Evolutionary conservation across 1,284 basidiomycete genomes (phyloP), one percentile per base, ranked within the genome.

Genomic region (Sphaerobolus stellatus): DNA sequence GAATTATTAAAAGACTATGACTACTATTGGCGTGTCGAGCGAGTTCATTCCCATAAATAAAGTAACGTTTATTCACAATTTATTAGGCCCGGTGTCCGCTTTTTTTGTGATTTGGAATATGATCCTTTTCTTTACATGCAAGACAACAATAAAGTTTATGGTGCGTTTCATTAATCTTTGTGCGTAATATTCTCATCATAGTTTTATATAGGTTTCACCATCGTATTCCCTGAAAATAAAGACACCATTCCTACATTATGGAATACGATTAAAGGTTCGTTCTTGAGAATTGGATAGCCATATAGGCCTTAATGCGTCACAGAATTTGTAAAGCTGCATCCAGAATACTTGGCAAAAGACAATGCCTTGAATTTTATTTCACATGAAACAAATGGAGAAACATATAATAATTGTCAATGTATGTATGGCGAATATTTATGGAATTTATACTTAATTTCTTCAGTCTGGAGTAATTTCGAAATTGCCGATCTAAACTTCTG

Each of bases 1-100:
- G 83, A 86, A 51, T 68, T 91, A 6, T 71, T 92, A 22, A 75
- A 80, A 52, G 75, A 80, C 29, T 90, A 87, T 66, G 83, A 88
- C 52, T 94, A 90, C 72, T 94, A 94, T 70, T 94, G 92, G 92
- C 76, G 86, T 64, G 84, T 92, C 68, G 79, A 83, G 79, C 74
- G 52, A 62, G 69, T 18, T n/a, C 40, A 33, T 34, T 34, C 20
- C 25, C 38, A 11, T 18, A 22, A n/a, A n/a, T n/a, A 65, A 22
- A 49, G 67, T 20, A 59, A 43, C 52, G 62, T 44, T 68, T 62
- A 61, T 61, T 52, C 66, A 63, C n/a, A 45, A 28, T 20, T 44
- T 27, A 45, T 41, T 57, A 85, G 83, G 60, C 90, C 90, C 2
- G 79, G 80, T 48, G 83, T 92, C 58, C 81, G 84, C 64, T 89